Base-by-base conservation (phyloP, 2,329 filamentous ascomycete species). In the Cladorrhinum sp. region DNA sequence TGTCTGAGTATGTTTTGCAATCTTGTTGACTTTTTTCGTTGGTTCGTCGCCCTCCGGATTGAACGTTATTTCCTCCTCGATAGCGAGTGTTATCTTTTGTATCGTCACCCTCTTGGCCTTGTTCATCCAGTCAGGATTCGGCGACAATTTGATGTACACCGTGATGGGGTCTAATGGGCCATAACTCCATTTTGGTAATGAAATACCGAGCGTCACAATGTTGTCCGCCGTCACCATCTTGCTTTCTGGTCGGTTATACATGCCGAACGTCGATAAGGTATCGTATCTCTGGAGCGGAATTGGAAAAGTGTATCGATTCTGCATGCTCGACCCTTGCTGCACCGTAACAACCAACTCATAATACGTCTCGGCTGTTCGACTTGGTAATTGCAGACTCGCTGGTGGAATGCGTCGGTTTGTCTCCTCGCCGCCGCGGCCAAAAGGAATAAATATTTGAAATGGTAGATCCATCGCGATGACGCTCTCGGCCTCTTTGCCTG, bases 1-100 rank as follows among this genome's bases (percentile, higher is more conserved):
- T 0, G 81, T 78, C 70, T 97, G 91, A 1, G 88, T 88, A 68
- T 93, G 90, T 74, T 92, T 95, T 24, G 90, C 88, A 66, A 99
- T 79, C 59, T 88, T 90, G 75, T 96, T 97, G 67, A 92, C 80
- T 75, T 96, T 97, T 66, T 91, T 91, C 29, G 90, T 90, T 25
- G 93, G 92, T 72, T 98, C 95, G 71, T 98, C 95, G 53, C 95
- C 95, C 75, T 98, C 93, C 27, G 95, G 95, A 67, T 99, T 98
- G 77, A 91, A 99, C n/a, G 95, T 96, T 61, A 98, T 96, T 73
- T 98, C 93, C 75, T 99, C 95, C 71, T 98, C 95, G 68, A 99
- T 96, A 12, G 87, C 86, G 48, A 98, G 87, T 1, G 92, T 96
- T 67, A 99, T 95, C 71, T 95, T 95, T 71, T 93, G 89, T 70